These are phyloP conservation scores for Paramecium pentaurelia DNA, from an alignment of 73 alveolate genomes.

Conservation along the genomic window DNA sequence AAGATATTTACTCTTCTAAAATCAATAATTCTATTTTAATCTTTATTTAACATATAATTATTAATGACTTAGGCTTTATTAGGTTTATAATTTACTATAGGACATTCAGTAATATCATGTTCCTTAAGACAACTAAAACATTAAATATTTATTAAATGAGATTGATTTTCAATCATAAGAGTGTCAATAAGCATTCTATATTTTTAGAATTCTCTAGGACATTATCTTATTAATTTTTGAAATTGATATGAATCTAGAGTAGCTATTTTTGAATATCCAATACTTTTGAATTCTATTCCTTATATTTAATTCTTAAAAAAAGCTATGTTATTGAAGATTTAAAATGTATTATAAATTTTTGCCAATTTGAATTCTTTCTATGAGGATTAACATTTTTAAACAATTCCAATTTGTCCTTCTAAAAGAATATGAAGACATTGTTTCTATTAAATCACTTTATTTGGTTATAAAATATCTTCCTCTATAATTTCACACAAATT, in stretches of 20 bases:
- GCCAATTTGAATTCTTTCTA: not conserved
- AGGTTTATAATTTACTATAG: not conserved
- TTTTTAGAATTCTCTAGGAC: not conserved
- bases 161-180: not conserved
- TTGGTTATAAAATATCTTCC: not conserved
- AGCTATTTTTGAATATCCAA: not conserved
- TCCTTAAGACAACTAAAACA: not conserved
- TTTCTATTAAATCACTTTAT: not conserved
- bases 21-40: not conserved
- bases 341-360: not conserved
- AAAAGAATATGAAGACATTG: not conserved
- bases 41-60: not conserved
- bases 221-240: not conserved
- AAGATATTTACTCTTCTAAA: not conserved
- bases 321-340: not conserved
- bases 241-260: not conserved
- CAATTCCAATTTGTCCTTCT: not conserved
- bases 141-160: not conserved
- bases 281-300: not conserved
- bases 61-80: not conserved
- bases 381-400: not conserved
- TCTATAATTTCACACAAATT: not conserved
- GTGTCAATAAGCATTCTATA: not conserved
- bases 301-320: not conserved
- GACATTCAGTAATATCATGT: conserved; percentile 5